Conservation (phyloP, 352 stramenopile species). For the Pythium dissotocum region DNA sequence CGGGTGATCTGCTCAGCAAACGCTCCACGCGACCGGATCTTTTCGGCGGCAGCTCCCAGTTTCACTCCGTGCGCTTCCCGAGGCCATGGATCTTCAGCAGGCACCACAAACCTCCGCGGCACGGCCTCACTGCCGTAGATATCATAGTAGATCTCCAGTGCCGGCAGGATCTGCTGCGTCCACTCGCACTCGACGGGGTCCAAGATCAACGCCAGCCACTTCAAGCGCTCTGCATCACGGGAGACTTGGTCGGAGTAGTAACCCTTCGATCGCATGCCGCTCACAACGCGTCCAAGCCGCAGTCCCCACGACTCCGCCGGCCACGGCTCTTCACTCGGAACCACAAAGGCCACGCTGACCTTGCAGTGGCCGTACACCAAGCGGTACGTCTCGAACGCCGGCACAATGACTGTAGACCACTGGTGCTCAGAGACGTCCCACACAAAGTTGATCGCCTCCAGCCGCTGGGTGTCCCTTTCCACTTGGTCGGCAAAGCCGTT, state of each 20-base stretch:
- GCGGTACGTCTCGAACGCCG: background rate
- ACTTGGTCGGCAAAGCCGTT: background rate
- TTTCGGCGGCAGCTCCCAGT: background rate
- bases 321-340: slow-evolving; percentile 6
- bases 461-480: background rate
- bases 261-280: slow-evolving; percentile 24
- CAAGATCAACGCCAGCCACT: background rate
- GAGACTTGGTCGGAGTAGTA: slow-evolving; percentile 1
- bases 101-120: background rate
- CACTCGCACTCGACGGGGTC: background rate
- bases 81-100: background rate
- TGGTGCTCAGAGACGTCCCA: slow-evolving; percentile 3
- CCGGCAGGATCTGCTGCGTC: background rate
- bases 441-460: slow-evolving; percentile 8
- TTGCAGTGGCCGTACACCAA: background rate
- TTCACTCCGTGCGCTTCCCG: background rate
- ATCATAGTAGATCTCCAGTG: background rate
- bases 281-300: slow-evolving; percentile 4
- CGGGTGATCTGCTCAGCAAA: background rate
- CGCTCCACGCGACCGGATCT: background rate
- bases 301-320: slow-evolving; percentile 16
- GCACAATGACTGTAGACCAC: background rate
- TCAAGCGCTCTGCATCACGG: background rate
- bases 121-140: background rate
- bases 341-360: background rate